Base-by-base conservation (phyloP, 352 stramenopile species). In the Globisporangium canariense region DNA sequence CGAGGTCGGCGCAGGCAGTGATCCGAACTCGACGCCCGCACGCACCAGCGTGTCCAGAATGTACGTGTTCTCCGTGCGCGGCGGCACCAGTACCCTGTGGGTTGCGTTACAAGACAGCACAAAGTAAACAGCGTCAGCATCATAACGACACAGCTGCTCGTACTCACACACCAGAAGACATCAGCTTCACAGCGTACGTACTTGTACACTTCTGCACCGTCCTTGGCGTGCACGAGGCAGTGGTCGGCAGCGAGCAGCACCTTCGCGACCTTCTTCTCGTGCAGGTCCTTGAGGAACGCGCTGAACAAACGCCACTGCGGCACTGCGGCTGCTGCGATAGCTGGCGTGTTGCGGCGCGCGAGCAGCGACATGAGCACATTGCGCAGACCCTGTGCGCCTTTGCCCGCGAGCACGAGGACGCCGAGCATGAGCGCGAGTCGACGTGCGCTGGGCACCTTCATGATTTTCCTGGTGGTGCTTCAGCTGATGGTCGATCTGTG, bases 21-120 rank as follows among this genome's bases (percentile, higher is more conserved):
- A 84, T 18, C 85, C 85, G 50, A 94, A 92, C 32, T 91, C 83
- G 25, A 94, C 82, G 43, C 76, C 81, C 14, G 81, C 76, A 3
- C 67, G 81, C 60, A 78, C 71, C 38, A 94, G 63, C 34, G 74
- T 77, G 56, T 94, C 77, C 49, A 92, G 28, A 16, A 94, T 78
- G 63, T 89, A 92, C 34, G 73, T 79, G 60, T 79, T 88, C 50
- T 88, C 75, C 2, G 81, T 92, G n/a, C 76, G 70, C n/a, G 83
- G 83, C 28, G 85, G 85, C 59, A 94, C 70, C 28, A 89, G 67
- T 32, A 94, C 83, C 53, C 85, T 92, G 45, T 14, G 40, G 20
- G 40, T 7, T 22, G 4, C 22, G n/a, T 18, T 13, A 14, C 50
- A 38, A 55, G 11, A 30, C 18, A 34, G 14, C 7, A 52, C 58